These are phyloP conservation scores for Botryosphaeria dothidea DNA, from an alignment of 2,329 filamentous ascomycete species.

Conservation along the genomic window DNA sequence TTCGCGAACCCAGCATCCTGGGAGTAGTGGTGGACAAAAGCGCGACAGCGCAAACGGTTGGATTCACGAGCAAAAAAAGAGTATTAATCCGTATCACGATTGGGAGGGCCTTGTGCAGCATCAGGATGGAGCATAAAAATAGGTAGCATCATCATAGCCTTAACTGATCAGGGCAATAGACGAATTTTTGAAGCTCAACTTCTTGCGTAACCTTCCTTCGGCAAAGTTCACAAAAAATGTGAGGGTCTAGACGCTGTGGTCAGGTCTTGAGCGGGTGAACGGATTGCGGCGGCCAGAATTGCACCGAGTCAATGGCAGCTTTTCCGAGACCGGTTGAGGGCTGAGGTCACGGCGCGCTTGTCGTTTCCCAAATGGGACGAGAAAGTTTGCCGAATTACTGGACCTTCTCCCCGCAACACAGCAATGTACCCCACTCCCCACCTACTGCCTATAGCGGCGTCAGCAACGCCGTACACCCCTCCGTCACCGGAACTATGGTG, in stretches of 20 bases:
- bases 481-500: background rate
- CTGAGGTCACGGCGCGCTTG: background rate
- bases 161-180: conserved; percentile 18
- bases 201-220: background rate
- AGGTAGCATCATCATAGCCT: conserved; percentile 13
- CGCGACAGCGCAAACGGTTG: background rate
- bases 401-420: background rate
- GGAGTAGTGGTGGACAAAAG: conserved; percentile 10
- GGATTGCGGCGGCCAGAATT: background rate
- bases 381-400: conserved; percentile 6
- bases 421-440: conserved; percentile 1
- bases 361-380: background rate
- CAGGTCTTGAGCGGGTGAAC: background rate
- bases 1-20: conserved; percentile 8
- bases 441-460: background rate
- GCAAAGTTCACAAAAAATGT: background rate
- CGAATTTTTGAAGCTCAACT: background rate
- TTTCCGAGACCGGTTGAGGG: background rate
- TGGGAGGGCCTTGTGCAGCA: conserved; percentile 6
- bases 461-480: background rate
- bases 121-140: background rate
- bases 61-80: background rate
- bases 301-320: background rate
- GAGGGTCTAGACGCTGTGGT: background rate
- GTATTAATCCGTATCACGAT: conserved; percentile 9